Percentiles rank a stretch among this genome's conserved stretches.
Evolutionary conservation across 2,329 filamentous ascomycete genomes (phyloP).

Genomic region (Fusarium siculi): DNA sequence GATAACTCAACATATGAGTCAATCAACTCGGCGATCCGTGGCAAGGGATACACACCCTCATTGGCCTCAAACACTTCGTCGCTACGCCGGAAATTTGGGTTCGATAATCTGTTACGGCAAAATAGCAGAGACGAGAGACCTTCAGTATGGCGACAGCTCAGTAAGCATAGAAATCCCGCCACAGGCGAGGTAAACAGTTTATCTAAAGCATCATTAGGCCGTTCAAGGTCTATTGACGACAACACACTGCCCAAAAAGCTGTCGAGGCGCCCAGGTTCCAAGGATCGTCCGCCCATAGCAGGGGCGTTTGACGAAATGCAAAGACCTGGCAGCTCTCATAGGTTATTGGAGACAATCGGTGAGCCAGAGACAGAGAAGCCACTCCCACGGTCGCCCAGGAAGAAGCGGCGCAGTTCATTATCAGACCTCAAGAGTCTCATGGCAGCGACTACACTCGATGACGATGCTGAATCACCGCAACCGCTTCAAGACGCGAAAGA

Average conservation of each 20-base stretch:
- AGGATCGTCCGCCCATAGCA: constrained; percentile 69
- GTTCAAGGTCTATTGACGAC: constrained; percentile 81
- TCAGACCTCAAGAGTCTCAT: constrained; percentile 84
- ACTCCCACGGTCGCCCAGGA: constrained; percentile 62
- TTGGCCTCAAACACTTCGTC: constrained; percentile 88
- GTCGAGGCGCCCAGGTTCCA: constrained; percentile 62
- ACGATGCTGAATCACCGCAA: constrained; percentile 53
- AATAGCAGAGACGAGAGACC: constrained; percentile 81
- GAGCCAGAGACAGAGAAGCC: constrained; percentile 61
- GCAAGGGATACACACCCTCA: constrained; percentile 76
- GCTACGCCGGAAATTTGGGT: constrained; percentile 83
- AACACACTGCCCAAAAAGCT: constrained; percentile 59
- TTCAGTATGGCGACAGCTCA: constrained; percentile 88
- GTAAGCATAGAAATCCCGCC: constrained; percentile 76
- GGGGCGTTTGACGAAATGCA: constrained; percentile 70
- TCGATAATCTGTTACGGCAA: constrained; percentile 79
- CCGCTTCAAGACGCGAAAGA: constrained; percentile 64
- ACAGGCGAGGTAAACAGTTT: constrained; percentile 71
- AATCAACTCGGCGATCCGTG: constrained; percentile 64
- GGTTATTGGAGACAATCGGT: constrained; percentile 68
- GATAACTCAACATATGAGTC: constrained; percentile 65
- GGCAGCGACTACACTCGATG: constrained; percentile 64
- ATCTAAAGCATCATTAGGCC: constrained; percentile 72
- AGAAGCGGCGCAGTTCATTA: constrained; percentile 89
- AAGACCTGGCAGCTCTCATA: constrained; percentile 67